A percentile compares a stretch with the other conserved stretches of the same genome.
phyloP scores from a whole-genome alignment of 352 stramenopile species.

The Phytophthora ramorum region DNA sequence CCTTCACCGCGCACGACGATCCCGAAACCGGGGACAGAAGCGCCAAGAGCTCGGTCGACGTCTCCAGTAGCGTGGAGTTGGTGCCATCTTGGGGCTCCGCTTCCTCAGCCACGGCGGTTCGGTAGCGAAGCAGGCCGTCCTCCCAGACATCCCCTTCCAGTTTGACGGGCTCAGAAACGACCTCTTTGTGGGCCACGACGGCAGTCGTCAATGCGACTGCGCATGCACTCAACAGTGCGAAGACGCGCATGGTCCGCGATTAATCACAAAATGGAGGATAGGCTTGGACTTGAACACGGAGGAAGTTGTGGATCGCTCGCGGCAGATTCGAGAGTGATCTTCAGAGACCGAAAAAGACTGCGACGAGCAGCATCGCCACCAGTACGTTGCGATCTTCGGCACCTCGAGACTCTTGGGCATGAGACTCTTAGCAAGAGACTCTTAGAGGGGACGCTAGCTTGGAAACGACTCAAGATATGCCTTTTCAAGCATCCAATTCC shows the following conservation, averaged over 20 bases:
- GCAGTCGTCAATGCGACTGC: not conserved
- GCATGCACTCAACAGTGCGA: conserved; percentile 3
- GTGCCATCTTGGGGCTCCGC: not conserved
- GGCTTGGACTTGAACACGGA: not conserved
- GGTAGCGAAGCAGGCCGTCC: not conserved
- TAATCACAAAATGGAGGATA: not conserved
- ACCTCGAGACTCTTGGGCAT: not conserved
- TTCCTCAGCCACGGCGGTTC: not conserved
- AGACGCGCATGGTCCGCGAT: not conserved
- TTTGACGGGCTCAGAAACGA: not conserved
- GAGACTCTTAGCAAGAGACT: not conserved
- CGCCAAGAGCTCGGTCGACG: not conserved
- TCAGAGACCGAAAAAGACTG: too few species aligned
- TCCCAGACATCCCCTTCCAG: conserved; percentile 2
- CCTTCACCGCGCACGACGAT: not conserved
- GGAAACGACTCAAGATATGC: not conserved
- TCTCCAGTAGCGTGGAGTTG: not conserved
- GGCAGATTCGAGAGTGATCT: not conserved
- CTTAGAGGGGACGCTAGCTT: not conserved
- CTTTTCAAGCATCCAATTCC: too few species aligned
- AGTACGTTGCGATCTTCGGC: not conserved
- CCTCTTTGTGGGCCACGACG: not conserved
- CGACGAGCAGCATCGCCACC: not conserved
- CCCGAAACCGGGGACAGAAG: too few species aligned
- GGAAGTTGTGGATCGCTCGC: not conserved